A percentile compares a stretch with the other conserved stretches of the same genome.
These are phyloP conservation scores for Zygosaccharomyces pseudorouxii DNA, from an alignment of 805 yeast species.

Conservation along the genomic window DNA sequence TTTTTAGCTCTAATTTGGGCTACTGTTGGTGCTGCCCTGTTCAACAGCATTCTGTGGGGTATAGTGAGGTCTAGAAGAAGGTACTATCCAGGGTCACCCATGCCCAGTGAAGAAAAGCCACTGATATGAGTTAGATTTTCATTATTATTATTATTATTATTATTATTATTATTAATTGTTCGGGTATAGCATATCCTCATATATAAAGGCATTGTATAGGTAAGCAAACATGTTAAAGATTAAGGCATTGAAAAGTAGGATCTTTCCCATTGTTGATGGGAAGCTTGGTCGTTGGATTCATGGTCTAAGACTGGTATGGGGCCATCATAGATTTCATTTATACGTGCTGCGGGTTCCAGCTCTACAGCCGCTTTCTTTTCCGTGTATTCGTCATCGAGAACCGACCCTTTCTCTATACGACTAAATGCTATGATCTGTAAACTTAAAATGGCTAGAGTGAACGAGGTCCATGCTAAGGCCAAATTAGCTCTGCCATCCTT, in stretches of 20 bases:
- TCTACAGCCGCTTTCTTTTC: not conserved
- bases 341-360: not conserved
- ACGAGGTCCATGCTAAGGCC: conserved; percentile 33
- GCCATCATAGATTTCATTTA: not conserved
- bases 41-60: conserved; percentile 41
- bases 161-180: not conserved
- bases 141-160: not conserved
- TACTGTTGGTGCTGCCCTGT: conserved; percentile 45
- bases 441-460: conserved; percentile 23
- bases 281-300: not conserved
- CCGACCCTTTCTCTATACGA: not conserved
- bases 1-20: conserved; percentile 66
- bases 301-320: not conserved
- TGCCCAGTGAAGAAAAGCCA: conserved; percentile 20
- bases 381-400: not conserved
- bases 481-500: conserved; percentile 23
- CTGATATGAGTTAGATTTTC: not conserved
- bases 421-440: conserved; percentile 6
- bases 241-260: not conserved
- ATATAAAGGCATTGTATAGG: not conserved
- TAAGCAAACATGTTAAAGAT: not conserved
- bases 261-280: not conserved
- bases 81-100: conserved; percentile 13
- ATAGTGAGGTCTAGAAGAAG: conserved; percentile 19
- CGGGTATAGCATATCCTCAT: not conserved